These are phyloP conservation scores for sorghum (Sorghum bicolor) DNA, from an alignment of 176 grass and related monocot genomes.

Conservation along the genomic window DNA sequence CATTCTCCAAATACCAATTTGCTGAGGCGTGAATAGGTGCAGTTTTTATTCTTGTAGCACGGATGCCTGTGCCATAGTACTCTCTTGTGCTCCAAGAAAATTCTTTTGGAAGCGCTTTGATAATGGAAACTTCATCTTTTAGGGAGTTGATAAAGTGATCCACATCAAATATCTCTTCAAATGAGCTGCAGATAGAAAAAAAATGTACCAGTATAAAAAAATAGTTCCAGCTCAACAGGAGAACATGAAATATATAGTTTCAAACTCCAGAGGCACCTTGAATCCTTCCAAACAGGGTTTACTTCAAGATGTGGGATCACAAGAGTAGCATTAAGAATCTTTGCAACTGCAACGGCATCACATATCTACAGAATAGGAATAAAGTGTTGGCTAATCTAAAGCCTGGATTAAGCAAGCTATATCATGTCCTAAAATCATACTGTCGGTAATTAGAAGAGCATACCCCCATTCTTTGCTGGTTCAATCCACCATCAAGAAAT, in stretches of 20 bases:
- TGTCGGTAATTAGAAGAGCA: neutral
- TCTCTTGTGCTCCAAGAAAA: slow-evolving; percentile 96
- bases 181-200: slow-evolving; percentile 51
- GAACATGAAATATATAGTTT: neutral
- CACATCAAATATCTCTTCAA: slow-evolving; percentile 84
- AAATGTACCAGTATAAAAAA: neutral
- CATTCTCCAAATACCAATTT: slow-evolving; percentile 93
- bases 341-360: slow-evolving; percentile 89
- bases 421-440: slow-evolving; percentile 3
- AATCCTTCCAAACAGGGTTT: slow-evolving; percentile 95
- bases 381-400: slow-evolving; percentile 1
- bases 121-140: slow-evolving; percentile 71
- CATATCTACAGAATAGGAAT: slow-evolving; percentile 74
- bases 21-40: slow-evolving; percentile 84
- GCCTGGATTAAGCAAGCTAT: slow-evolving; percentile 2
- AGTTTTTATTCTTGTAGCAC: slow-evolving; percentile 86
- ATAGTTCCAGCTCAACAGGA: slow-evolving; percentile 19
- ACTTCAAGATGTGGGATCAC: slow-evolving; percentile 92
- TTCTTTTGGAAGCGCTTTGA: slow-evolving; percentile 62
- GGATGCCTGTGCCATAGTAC: slow-evolving; percentile 77
- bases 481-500: slow-evolving; percentile 96
- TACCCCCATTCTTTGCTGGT: slow-evolving; percentile 98
- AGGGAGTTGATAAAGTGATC: slow-evolving; percentile 71
- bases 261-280: slow-evolving; percentile 55
- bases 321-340: slow-evolving; percentile 95